These are phyloP conservation scores for Suillus plorans DNA, from an alignment of 768 basidiomycete genomes.

Conservation along the genomic window DNA sequence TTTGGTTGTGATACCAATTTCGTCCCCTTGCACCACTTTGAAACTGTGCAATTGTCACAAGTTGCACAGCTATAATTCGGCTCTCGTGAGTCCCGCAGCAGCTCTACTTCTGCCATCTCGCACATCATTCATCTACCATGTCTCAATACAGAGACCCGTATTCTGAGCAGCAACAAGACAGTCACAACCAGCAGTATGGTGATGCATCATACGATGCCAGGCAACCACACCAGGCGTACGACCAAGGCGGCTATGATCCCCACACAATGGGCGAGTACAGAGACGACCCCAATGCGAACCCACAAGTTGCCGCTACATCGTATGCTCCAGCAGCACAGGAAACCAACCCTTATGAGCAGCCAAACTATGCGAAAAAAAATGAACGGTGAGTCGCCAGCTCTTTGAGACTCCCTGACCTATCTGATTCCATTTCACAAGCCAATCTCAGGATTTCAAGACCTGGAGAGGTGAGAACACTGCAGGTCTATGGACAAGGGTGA, in stretches of 20 bases:
- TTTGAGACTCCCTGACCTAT: slow-evolving; percentile 6
- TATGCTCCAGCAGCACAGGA: slow-evolving; percentile 27
- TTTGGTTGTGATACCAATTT: too few relatives aligned
- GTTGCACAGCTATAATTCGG: slow-evolving; percentile 1
- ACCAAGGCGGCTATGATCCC: slow-evolving; percentile 41
- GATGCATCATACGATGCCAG: slow-evolving; percentile 39
- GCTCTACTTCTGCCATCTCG: neutral
- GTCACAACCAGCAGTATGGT: slow-evolving; percentile 31
- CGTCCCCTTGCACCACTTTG: neutral
- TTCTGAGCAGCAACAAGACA: slow-evolving; percentile 30
- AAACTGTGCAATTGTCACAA: neutral
- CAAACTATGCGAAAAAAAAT: slow-evolving; percentile 36
- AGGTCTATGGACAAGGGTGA: slow-evolving; percentile 67
- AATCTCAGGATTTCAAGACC: slow-evolving; percentile 36
- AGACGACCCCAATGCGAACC: slow-evolving; percentile 34
- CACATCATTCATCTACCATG: slow-evolving; percentile 15
- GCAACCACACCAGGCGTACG: slow-evolving; percentile 53
- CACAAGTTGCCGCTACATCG: slow-evolving; percentile 10
- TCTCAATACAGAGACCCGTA: slow-evolving; percentile 63
- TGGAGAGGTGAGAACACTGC: slow-evolving; percentile 61
- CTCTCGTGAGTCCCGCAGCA: neutral
- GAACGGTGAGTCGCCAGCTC: neutral
- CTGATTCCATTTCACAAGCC: slow-evolving; percentile 15
- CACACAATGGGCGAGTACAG: slow-evolving; percentile 31
- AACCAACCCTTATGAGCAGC: slow-evolving; percentile 40